These are phyloP conservation scores for Tolypocladium paradoxum DNA, from an alignment of 2,329 filamentous ascomycete genomes.

Conservation along the genomic window DNA sequence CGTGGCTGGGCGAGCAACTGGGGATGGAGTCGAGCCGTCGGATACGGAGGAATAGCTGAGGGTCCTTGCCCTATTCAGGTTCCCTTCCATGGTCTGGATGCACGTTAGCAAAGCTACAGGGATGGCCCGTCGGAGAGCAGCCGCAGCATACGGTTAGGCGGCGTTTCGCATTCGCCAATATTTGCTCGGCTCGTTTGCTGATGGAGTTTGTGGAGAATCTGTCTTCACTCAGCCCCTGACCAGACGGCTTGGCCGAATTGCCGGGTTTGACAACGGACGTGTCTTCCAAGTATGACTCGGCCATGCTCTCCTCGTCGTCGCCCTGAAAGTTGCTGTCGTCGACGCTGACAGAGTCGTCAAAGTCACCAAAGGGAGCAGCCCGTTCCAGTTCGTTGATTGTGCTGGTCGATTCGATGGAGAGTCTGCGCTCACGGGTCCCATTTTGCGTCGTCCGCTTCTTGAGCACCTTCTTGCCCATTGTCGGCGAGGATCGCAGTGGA, in stretches of 20 bases:
- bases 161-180: constrained; percentile 85
- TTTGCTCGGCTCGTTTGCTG: constrained; percentile 76
- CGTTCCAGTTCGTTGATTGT: constrained; percentile 45
- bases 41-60: constrained; percentile 36
- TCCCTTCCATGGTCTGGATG: constrained; percentile 80
- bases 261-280: constrained; percentile 16
- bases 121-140: not conserved
- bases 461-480: constrained; percentile 29
- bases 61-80: constrained; percentile 68
- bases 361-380: constrained; percentile 42
- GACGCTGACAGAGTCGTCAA: constrained; percentile 51
- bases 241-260: constrained; percentile 5
- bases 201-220: constrained; percentile 62
- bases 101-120: not conserved
- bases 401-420: constrained; percentile 50
- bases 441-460: constrained; percentile 34
- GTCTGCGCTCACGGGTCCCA: constrained; percentile 35
- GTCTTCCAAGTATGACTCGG: constrained; percentile 43
- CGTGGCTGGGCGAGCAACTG: constrained; percentile 22
- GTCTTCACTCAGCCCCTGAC: constrained; percentile 31
- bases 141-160: constrained; percentile 61
- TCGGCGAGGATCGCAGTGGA: constrained; percentile 32
- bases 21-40: constrained; percentile 40
- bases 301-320: constrained; percentile 57
- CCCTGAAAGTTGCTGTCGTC: constrained; percentile 57